Evolutionary conservation across 208 protist genomes (phyloP).

Genomic region (Herpetomonas muscarum): DNA sequence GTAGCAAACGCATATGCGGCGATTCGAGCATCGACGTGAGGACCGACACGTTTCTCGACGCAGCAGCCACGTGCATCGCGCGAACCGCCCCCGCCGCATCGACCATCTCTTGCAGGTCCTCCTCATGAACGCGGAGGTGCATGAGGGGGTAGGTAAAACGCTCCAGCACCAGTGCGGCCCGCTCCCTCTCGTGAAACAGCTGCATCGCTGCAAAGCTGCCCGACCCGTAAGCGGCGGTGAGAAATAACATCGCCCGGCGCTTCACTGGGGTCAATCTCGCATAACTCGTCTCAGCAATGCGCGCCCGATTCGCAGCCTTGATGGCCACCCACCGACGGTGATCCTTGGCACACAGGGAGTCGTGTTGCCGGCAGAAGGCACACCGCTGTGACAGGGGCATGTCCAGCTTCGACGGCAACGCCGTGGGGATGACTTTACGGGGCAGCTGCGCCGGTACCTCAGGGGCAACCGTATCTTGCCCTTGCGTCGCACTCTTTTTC

Average conservation of each 20-base stretch:
- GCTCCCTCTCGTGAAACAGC: slow-evolving; percentile 16
- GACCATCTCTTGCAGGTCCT: slow-evolving; percentile 1
- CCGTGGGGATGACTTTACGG: background rate
- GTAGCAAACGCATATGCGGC: slow-evolving; percentile 11
- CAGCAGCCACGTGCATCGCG: slow-evolving; percentile 26
- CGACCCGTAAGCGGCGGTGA: slow-evolving; percentile 30
- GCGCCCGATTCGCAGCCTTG: slow-evolving; percentile 10
- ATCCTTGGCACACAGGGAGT: slow-evolving; percentile 49
- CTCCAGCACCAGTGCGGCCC: slow-evolving; percentile 3
- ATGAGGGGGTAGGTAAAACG: background rate
- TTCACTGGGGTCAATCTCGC: slow-evolving; percentile 14
- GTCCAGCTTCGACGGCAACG: slow-evolving; percentile 28
- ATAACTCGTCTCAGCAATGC: slow-evolving; percentile 17
- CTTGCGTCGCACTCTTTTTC: background rate
- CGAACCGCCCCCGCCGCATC: slow-evolving; percentile 12
- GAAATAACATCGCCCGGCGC: slow-evolving; percentile 21
- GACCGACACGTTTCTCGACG: slow-evolving; percentile 9
- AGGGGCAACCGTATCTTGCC: background rate
- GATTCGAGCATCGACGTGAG: slow-evolving; percentile 8
- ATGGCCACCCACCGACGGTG: slow-evolving; percentile 34
- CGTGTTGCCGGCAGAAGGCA: slow-evolving; percentile 45
- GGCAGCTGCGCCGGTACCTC: background rate
- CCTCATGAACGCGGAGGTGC: background rate
- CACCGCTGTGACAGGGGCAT: slow-evolving; percentile 42
- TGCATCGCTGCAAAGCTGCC: slow-evolving; percentile 38